Percentiles rank a stretch among this genome's conserved stretches.
Evolutionary conservation across 305 asterid genomes (phyloP).

Genomic region (Solanum hybrid): DNA sequence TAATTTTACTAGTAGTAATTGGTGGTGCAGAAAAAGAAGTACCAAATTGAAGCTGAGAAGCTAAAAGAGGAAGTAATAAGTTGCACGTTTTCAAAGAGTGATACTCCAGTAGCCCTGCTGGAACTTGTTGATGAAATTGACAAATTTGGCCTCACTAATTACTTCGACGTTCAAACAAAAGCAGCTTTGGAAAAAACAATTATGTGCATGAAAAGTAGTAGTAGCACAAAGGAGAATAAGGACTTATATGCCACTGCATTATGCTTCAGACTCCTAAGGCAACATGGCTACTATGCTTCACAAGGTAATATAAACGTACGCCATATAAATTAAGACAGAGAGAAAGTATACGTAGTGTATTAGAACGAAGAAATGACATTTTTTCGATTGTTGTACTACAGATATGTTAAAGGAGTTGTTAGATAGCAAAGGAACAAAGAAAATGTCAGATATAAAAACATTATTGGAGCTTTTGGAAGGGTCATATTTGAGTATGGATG

Average conservation of each 20-base stretch:
- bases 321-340: not conserved
- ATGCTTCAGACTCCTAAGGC: not conserved
- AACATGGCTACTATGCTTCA: slow-evolving; percentile 1
- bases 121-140: not conserved
- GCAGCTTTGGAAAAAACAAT: not conserved
- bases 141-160: not conserved
- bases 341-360: not conserved
- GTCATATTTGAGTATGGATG: not conserved
- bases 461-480: not conserved
- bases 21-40: not conserved
- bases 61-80: not conserved
- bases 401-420: not conserved
- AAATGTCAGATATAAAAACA: not conserved
- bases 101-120: not conserved
- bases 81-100: not conserved
- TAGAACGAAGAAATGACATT: not conserved
- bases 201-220: not conserved
- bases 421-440: not conserved
- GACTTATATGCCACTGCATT: not conserved
- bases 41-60: not conserved
- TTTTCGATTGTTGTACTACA: not conserved
- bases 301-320: not conserved
- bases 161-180: not conserved
- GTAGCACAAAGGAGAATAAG: not conserved
- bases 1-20: not conserved